These are phyloP conservation scores for Chrysoporthe austroafricana DNA, from an alignment of 2,329 filamentous ascomycete genomes.

Conservation along the genomic window DNA sequence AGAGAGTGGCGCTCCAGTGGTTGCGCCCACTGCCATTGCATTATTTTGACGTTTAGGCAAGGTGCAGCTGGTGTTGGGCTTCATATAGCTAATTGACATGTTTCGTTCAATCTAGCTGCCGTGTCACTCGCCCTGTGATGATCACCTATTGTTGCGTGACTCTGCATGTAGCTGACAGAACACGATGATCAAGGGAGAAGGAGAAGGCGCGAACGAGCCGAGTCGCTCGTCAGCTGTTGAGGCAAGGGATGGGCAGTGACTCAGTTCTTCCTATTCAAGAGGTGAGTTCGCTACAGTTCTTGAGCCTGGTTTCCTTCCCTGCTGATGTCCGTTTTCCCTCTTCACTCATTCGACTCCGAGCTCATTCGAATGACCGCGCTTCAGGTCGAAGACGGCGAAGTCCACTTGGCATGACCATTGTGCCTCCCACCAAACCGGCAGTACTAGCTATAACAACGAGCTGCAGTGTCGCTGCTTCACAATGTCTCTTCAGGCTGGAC, in stretches of 20 bases:
- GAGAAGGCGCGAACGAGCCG: not conserved
- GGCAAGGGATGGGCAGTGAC: not conserved
- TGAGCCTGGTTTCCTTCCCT: too few relatives aligned
- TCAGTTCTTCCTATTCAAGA: not conserved
- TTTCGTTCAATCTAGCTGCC: not conserved
- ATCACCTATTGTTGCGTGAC: not conserved
- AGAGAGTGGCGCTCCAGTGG: not conserved
- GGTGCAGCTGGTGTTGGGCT: slow-evolving; percentile 8
- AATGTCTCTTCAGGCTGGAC: too few relatives aligned
- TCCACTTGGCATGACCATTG: too few relatives aligned
- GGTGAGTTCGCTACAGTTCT: too few relatives aligned
- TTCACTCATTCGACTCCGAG: too few relatives aligned
- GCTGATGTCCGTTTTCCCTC: too few relatives aligned
- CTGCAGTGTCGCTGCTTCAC: too few relatives aligned
- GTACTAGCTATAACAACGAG: too few relatives aligned
- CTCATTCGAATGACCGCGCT: too few relatives aligned
- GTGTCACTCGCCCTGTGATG: not conserved
- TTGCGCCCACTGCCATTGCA: slow-evolving; percentile 1
- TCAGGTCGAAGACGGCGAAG: too few relatives aligned
- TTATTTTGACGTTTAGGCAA: not conserved
- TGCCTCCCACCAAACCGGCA: too few relatives aligned
- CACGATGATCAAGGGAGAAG: not conserved
- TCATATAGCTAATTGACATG: slow-evolving; percentile 20
- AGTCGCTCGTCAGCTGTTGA: slow-evolving; percentile 4
- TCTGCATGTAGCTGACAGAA: too few relatives aligned